Percentiles rank a stretch among this genome's conserved stretches.
Evolutionary conservation across 2,329 filamentous ascomycete genomes (phyloP).

Genomic region (Volutella citrinella): DNA sequence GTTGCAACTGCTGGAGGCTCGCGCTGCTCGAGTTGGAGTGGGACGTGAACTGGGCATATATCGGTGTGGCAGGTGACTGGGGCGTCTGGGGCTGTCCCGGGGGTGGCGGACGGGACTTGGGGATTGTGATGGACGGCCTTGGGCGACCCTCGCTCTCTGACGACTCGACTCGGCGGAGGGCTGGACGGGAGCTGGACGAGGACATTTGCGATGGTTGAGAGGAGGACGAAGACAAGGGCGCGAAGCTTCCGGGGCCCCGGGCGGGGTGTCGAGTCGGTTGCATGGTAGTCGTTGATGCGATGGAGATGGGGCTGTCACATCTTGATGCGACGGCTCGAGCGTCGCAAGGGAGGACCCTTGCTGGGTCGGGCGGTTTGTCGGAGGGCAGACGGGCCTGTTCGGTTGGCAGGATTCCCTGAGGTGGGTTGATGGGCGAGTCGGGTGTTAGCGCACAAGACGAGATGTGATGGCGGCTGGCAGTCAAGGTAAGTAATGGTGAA

Average conservation of each 20-base stretch:
- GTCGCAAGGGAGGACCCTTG: conserved; percentile 7
- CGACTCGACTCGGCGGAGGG: conserved; percentile 32
- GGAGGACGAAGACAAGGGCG: conserved; percentile 42
- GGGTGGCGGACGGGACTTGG: conserved; percentile 42
- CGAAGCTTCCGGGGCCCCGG: conserved; percentile 55
- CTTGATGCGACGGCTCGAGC: conserved; percentile 28
- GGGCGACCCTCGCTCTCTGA: conserved; percentile 27
- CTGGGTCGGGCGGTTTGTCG: conserved; percentile 5
- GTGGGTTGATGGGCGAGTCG: neutral
- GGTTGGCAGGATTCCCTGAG: conserved; percentile 1
- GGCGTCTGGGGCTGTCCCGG: conserved; percentile 1
- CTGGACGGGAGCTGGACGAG: conserved; percentile 27
- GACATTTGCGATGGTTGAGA: conserved; percentile 26
- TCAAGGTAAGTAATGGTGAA: too few species aligned
- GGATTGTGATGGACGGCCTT: conserved; percentile 37
- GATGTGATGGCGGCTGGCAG: too few species aligned
- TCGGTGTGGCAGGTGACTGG: conserved; percentile 40
- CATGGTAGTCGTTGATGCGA: conserved; percentile 37
- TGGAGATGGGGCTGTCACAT: conserved; percentile 38
- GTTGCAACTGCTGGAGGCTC: conserved; percentile 26
- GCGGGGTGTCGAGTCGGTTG: conserved; percentile 45
- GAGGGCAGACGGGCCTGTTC: too few species aligned
- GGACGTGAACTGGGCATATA: conserved; percentile 46
- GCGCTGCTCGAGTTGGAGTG: conserved; percentile 46
- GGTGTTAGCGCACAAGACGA: too few species aligned